Evolutionary conservation across 306 rosid genomes (phyloP).

Genomic region (Gastrolobium villosum): DNA sequence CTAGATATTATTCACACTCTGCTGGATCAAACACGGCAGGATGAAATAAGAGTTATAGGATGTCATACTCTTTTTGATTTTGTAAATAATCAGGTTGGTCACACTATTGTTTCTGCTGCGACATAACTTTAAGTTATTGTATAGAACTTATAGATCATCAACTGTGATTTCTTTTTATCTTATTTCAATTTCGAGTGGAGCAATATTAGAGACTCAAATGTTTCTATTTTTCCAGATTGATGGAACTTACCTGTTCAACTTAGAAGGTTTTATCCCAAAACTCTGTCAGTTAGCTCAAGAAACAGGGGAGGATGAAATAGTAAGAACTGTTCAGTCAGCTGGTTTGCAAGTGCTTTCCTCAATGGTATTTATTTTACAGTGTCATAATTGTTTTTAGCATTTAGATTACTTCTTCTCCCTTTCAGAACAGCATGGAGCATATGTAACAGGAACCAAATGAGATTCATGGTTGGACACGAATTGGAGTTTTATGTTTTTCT

Average conservation of each 20-base stretch:
- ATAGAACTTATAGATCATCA: constrained; percentile 24
- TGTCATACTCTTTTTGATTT: constrained; percentile 87
- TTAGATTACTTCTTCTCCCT: not conserved
- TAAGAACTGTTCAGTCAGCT: constrained; percentile 64
- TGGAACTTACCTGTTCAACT: constrained; percentile 82
- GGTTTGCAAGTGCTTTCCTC: constrained; percentile 88
- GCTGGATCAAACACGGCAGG: constrained; percentile 89
- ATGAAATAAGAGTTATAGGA: constrained; percentile 91
- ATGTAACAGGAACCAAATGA: no score
- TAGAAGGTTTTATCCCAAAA: constrained; percentile 86
- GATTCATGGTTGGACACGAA: no score
- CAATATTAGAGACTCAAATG: constrained; percentile 32
- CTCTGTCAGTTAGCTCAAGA: constrained; percentile 94
- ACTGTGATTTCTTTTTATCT: constrained; percentile 10
- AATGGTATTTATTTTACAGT: constrained; percentile 69
- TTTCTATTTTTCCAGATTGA: constrained; percentile 64
- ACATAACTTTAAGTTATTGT: constrained; percentile 12
- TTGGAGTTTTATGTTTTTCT: no score
- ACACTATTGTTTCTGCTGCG: constrained; percentile 10
- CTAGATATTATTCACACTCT: constrained; percentile 83
- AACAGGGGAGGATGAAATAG: constrained; percentile 72
- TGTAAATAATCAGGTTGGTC: constrained; percentile 89
- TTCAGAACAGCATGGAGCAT: no score
- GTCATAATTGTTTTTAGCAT: constrained; percentile 32
- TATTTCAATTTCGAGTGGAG: constrained; percentile 4